Conservation (phyloP, 768 basidiomycete genomes). For the Cantharellus cinnabarinus region DNA sequence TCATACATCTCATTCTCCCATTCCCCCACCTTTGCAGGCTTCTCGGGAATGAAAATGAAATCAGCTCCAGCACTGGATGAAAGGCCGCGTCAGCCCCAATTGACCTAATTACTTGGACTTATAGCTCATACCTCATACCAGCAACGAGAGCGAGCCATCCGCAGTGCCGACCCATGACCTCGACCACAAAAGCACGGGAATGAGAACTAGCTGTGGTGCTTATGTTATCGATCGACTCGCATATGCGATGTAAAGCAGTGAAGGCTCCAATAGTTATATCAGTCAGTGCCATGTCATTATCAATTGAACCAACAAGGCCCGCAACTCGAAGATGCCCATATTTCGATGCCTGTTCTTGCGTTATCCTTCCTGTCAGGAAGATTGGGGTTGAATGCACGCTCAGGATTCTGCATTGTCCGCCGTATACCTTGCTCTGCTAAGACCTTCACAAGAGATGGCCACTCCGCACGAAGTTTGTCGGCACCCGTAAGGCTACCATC, state of each 20-base stretch:
- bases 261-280: slow-evolving; percentile 93
- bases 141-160: slow-evolving; percentile 96
- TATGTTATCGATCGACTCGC: slow-evolving; percentile 95
- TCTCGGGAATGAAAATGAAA: slow-evolving; percentile 93
- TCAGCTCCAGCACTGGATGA: slow-evolving; percentile 63
- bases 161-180: slow-evolving; percentile 99
- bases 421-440: slow-evolving; percentile 38
- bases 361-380: slow-evolving; percentile 38
- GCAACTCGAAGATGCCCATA: slow-evolving; percentile 85
- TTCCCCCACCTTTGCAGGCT: slow-evolving; percentile 50
- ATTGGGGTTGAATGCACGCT: neutral
- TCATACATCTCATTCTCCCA: slow-evolving; percentile 92
- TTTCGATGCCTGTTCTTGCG: slow-evolving; percentile 41
- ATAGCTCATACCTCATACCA: slow-evolving; percentile 48
- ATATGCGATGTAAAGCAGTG: slow-evolving; percentile 89
- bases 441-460: slow-evolving; percentile 64
- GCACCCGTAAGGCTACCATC: slow-evolving; percentile 95
- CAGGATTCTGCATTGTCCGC: neutral
- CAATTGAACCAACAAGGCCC: slow-evolving; percentile 96
- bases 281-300: slow-evolving; percentile 98
- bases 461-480: slow-evolving; percentile 81
- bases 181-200: slow-evolving; percentile 91
- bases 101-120: neutral
- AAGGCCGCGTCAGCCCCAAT: neutral
- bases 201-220: slow-evolving; percentile 92